Evolutionary conservation across 495 filamentous ascomycete genomes (phyloP).

Genomic region (Parachaetomium inaequale): DNA sequence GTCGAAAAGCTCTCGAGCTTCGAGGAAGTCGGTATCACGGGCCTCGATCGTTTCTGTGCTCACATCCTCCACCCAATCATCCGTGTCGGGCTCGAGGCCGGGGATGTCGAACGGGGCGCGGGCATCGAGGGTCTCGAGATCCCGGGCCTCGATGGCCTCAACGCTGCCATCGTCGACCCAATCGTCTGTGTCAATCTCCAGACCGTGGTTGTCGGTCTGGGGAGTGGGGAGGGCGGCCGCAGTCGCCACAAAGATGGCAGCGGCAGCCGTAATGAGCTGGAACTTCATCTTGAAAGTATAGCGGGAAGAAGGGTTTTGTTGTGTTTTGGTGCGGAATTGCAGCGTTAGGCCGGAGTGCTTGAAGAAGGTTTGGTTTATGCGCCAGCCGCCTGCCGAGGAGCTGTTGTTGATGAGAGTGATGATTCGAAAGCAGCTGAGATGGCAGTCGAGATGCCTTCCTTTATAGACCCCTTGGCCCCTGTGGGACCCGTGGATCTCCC

Average conservation of each 20-base stretch:
- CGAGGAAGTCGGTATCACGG: too few relatives aligned
- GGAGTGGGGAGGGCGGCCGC: slow-evolving; percentile 15
- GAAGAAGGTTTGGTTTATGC: not conserved
- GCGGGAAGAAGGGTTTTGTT: not conserved
- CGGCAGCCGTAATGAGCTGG: slow-evolving; percentile 20
- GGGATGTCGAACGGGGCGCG: too few relatives aligned
- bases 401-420: not conserved
- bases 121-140: not conserved
- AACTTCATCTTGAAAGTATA: slow-evolving; percentile 24
- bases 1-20: too few relatives aligned
- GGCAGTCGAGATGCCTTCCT: not conserved
- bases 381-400: not conserved
- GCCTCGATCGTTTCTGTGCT: too few relatives aligned
- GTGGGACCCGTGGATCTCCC: not conserved
- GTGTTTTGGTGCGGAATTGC: not conserved
- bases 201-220: not conserved
- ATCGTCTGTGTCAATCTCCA: slow-evolving; percentile 18
- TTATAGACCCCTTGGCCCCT: not conserved
- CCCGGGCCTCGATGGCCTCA: not conserved
- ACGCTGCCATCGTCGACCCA: not conserved
- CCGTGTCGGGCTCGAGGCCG: too few relatives aligned
- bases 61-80: too few relatives aligned
- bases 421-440: not conserved
- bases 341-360: not conserved
- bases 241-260: slow-evolving; percentile 10